phyloP scores from a whole-genome alignment of 139 green algal genomes.

The Coelastrella sp. region DNA sequence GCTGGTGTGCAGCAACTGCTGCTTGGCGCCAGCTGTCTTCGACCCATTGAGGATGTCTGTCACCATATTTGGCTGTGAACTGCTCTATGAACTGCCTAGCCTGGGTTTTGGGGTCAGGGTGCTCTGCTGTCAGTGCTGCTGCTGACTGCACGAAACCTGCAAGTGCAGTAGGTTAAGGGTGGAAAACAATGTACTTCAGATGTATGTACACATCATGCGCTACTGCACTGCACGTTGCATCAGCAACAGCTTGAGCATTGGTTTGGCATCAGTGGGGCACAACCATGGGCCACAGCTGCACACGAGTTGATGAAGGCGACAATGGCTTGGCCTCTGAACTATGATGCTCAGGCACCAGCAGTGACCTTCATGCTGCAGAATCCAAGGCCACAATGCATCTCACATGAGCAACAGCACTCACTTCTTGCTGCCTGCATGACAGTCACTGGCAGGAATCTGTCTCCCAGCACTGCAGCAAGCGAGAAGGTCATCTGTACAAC shows the following conservation, averaged over 20 bases:
- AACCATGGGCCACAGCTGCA: no score
- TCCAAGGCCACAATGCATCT: no score
- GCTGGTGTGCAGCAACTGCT: conserved; percentile 58
- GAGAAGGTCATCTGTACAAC: conserved; percentile 45
- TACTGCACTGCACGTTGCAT: neutral
- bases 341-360: no score
- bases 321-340: no score
- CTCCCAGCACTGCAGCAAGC: conserved; percentile 53
- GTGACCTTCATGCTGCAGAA: no score
- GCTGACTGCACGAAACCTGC: conserved; percentile 11
- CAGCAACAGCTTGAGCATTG: no score
- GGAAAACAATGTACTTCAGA: neutral
- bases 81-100: conserved; percentile 46
- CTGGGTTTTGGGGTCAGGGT: conserved; percentile 42
- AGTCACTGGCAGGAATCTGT: conserved; percentile 59
- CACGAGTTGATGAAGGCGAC: no score
- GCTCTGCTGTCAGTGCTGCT: conserved; percentile 28
- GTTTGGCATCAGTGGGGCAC: no score
- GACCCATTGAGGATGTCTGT: conserved; percentile 55
- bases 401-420: no score
- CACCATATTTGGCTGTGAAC: conserved; percentile 58
- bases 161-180: neutral
- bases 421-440: conserved; percentile 53
- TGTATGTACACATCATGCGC: neutral
- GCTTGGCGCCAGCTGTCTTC: conserved; percentile 52